A percentile compares a stretch with the other conserved stretches of the same genome.
These are phyloP conservation scores for Lactarius indigo DNA, from an alignment of 768 basidiomycete species.

Conservation along the genomic window DNA sequence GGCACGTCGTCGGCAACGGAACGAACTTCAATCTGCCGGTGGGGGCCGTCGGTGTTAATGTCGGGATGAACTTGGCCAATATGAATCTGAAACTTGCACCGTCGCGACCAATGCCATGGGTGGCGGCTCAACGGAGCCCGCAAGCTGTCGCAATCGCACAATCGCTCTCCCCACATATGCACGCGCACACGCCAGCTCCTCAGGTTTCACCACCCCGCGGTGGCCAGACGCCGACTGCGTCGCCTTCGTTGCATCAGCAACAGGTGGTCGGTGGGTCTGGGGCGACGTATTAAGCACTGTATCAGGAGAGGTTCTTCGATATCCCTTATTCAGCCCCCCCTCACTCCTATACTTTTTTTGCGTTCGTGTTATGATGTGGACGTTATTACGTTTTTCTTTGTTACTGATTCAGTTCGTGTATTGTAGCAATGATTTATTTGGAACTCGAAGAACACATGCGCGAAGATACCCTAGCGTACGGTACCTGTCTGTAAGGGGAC, in stretches of 20 bases:
- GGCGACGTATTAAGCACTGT: slow-evolving; percentile 17
- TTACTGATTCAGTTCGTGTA: slow-evolving; percentile 23
- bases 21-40: slow-evolving; percentile 39
- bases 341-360: slow-evolving; percentile 19
- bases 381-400: slow-evolving; percentile 15
- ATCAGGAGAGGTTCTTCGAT: background rate
- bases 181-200: slow-evolving; percentile 30
- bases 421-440: slow-evolving; percentile 26
- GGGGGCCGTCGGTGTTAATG: slow-evolving; percentile 24
- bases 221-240: slow-evolving; percentile 32
- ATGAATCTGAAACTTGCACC: slow-evolving; percentile 43
- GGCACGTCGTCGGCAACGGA: slow-evolving; percentile 36
- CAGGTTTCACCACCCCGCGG: slow-evolving; percentile 33
- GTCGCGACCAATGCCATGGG: slow-evolving; percentile 41
- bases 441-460: slow-evolving; percentile 16
- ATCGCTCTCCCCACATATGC: slow-evolving; percentile 32
- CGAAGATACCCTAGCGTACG: background rate
- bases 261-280: slow-evolving; percentile 33
- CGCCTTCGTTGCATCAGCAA: slow-evolving; percentile 35
- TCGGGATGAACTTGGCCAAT: slow-evolving; percentile 38
- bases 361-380: slow-evolving; percentile 21
- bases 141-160: slow-evolving; percentile 31
- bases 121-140: slow-evolving; percentile 26
- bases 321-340: slow-evolving; percentile 14
- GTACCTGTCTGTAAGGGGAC: background rate